Base-by-base conservation (phyloP, 768 basidiomycete species). In the Daedaleopsis nitida region DNA sequence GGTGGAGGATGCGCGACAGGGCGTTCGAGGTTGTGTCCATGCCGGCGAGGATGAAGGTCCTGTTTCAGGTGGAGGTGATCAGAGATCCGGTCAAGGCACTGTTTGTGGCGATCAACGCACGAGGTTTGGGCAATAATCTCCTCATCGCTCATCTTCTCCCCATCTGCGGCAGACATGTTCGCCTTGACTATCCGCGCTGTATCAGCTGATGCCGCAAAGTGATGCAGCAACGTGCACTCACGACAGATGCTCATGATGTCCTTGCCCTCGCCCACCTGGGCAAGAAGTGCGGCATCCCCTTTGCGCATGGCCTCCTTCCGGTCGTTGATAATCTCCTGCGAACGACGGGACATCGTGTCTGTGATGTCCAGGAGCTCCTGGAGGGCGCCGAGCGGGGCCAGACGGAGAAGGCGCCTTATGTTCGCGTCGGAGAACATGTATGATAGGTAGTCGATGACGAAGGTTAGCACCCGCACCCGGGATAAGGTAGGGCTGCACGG, bases 211-310 rank as follows among this genome's bases (percentile, higher is more conserved):
- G 17, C 8, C 5, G 3, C 5, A 13, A 5, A 5, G 7, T 12
- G 9, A 1, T n/a, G n/a, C 16, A 5, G 5, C 17, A 21, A 6
- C 2, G 6, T 7, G 12, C 3, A 67, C 79, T 34, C 63, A 84
- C 82, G 69, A 19, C 82, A 64, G 49, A 82, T 72, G 52, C 77
- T 81, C 64, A 83, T 73, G 37, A 84, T 75, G 64, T 83, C 82
- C 54, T 78, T 78, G 16, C 76, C 78, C 59, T 72, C 71, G 10
- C 74, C 75, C 47, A 76, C 70, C 58, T 76, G 71, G 11, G 60
- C 59, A 10, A 60, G 55, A 10, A 76, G 66, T 3, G 68, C 74
- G 34, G 75, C 72, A 35, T 78, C 77, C 6, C 75, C 77, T 19
- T 70, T 67, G 12, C 59, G 61, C 4, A 80, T 43, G 1, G 76